phyloP scores from a whole-genome alignment of 495 filamentous ascomycete genomes.

The Neurospora sp. region DNA sequence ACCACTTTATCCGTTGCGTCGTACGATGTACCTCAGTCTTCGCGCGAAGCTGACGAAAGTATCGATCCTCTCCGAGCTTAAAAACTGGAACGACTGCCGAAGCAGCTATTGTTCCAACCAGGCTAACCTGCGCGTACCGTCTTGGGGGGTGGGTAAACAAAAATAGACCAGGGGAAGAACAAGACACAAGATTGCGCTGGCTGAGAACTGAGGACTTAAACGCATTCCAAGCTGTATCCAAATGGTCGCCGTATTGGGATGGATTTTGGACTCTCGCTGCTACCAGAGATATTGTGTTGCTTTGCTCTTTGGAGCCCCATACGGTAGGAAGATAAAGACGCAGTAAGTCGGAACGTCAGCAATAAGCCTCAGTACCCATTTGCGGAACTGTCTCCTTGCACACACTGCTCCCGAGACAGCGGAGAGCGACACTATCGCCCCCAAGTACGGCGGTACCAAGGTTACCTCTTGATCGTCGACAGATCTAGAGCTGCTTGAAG shows the following conservation, averaged over 20 bases:
- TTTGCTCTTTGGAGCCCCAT: background rate
- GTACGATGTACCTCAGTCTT: background rate
- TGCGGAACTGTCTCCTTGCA: background rate
- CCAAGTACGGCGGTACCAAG: conserved; percentile 11
- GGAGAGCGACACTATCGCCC: background rate
- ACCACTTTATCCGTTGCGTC: background rate
- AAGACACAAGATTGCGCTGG: background rate
- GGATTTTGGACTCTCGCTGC: background rate
- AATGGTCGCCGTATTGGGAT: background rate
- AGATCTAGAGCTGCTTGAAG: conserved; percentile 75
- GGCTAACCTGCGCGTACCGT: background rate
- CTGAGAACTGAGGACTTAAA: background rate
- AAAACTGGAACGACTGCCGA: background rate
- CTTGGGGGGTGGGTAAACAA: background rate
- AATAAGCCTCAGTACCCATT: background rate
- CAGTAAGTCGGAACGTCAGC: background rate
- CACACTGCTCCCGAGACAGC: background rate
- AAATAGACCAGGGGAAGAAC: background rate
- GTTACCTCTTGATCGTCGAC: conserved; percentile 54
- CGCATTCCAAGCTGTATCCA: background rate
- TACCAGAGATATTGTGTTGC: background rate
- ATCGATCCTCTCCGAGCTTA: background rate
- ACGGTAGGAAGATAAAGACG: background rate
- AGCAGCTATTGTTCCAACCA: background rate
- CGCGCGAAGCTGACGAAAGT: background rate